Percentiles rank a stretch among this genome's conserved stretches.
Conservation (phyloP, 139 green algal species). For the Chlorella sp. region DNA sequence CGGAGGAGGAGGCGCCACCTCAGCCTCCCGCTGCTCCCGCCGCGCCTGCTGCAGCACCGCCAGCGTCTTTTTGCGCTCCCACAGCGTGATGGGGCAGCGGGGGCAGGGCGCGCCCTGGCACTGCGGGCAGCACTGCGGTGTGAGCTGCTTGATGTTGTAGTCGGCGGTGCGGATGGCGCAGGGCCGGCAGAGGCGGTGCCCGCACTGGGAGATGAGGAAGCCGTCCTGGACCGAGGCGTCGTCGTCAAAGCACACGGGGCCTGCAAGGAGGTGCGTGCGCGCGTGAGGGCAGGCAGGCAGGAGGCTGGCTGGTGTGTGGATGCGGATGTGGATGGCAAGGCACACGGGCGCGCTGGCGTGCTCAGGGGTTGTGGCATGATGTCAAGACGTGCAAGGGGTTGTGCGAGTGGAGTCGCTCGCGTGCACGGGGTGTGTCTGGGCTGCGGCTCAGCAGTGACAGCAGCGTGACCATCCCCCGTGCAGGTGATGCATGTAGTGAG, state of each 20-base stretch:
- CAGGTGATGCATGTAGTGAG: not conserved
- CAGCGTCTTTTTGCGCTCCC: not conserved
- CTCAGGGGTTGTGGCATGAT: not conserved
- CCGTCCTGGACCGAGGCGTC: slow-evolving; percentile 4
- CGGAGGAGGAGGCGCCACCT: too few relatives aligned
- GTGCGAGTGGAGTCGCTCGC: too few relatives aligned
- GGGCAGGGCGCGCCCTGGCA: slow-evolving; percentile 7
- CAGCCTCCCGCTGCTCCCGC: too few relatives aligned
- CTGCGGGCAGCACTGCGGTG: not conserved
- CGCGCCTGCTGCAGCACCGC: not conserved
- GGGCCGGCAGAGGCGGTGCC: slow-evolving; percentile 6
- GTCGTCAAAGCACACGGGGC: slow-evolving; percentile 15
- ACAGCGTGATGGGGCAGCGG: slow-evolving; percentile 10
- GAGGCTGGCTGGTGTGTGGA: too few relatives aligned
- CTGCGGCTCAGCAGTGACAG: too few relatives aligned
- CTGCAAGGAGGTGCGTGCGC: too few relatives aligned
- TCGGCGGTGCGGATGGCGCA: slow-evolving; percentile 1
- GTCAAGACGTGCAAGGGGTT: not conserved
- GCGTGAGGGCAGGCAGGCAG: too few relatives aligned
- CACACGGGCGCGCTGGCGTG: not conserved
- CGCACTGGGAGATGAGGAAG: not conserved
- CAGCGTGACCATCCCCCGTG: not conserved
- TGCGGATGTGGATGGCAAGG: too few relatives aligned
- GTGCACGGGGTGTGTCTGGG: too few relatives aligned
- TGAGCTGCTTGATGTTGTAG: slow-evolving; percentile 11